Base-by-base conservation (phyloP, 1,139 yeast genomes). In the Torulaspora globosa region DNA sequence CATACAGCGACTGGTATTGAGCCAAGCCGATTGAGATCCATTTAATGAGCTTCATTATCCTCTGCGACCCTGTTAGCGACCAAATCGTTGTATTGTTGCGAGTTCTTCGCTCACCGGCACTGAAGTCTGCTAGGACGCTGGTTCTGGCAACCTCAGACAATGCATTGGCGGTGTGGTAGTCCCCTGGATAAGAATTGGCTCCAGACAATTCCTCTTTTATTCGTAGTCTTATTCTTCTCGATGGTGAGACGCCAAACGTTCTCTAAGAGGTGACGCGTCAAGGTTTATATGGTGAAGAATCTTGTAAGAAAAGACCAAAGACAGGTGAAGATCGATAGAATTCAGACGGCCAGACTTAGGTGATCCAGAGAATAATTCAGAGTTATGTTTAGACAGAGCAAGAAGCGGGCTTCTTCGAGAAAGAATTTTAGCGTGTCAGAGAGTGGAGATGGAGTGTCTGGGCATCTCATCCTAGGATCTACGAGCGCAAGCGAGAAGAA, bases 381-480 rank as follows among this genome's bases (percentile, higher is more conserved):
- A 28, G n/a, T 23, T 11, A 85, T 85, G 95, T 84, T 84, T 60
- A 75, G 92, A 66, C 88, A 81, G 57, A 72, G 79, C 14, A 84
- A 84, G 65, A 77, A 89, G 69, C 77, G 89, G 65, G 81, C 86
- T 3, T 80, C 85, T 5, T 88, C 88, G 5, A 75, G 94, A 52
- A 75, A 80, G 55, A 84, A 84, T 67, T 83, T 82, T 58, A 88
- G 79, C 36, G 45, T 52, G 3, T 38, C 49, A 2, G 48, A 48
- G 18, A 47, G 46, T 5, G 39, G 27, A 14, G 43, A 41, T 16
- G 52, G 46, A 11, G 43, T 47, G 3, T 31, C 48, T 5, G 31
- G 35, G 43, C 47, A 46, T 37, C 31, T 47, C 32, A 46, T 52
- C 45, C 14, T 52, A 10, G 50, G 52, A 26, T 53, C 55, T 4